These are phyloP conservation scores for Metarhizium humberi DNA, from an alignment of 2,329 filamentous ascomycete species.

Conservation along the genomic window DNA sequence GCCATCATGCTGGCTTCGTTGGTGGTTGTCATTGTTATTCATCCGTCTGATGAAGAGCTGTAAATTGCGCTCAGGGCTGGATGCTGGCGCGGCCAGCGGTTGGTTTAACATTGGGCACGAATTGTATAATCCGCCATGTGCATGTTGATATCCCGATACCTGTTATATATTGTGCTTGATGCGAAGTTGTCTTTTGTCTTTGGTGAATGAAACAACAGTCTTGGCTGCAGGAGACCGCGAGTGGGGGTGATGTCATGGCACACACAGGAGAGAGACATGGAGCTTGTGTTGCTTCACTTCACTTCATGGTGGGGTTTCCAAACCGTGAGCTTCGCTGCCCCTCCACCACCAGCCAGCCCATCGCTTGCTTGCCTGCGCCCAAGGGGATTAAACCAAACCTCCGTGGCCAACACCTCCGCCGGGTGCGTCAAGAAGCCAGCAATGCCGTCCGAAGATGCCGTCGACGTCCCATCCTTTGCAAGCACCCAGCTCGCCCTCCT, in stretches of 20 bases:
- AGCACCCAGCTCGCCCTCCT: constrained; percentile 62
- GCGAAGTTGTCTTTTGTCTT: no score
- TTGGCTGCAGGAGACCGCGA: no score
- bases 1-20: constrained; percentile 52
- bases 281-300: no score
- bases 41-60: constrained; percentile 21
- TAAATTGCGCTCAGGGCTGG: constrained; percentile 3
- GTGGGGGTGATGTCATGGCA: no score
- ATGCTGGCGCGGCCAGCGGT: neutral
- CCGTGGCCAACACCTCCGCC: neutral
- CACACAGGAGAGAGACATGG: no score
- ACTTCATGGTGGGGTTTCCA: no score
- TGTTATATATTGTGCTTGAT: no score
- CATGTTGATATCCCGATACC: no score
- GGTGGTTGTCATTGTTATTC: constrained; percentile 49
- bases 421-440: neutral
- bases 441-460: constrained; percentile 31
- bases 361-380: neutral
- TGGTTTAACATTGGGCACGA: neutral
- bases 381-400: no score
- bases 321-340: no score
- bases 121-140: no score
- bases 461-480: constrained; percentile 61
- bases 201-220: no score
- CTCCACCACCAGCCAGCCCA: neutral